A percentile compares a stretch with the other conserved stretches of the same genome.
These are phyloP conservation scores for Aegilops sharonensis DNA, from an alignment of 176 grass and related monocot genomes.

Conservation along the genomic window DNA sequence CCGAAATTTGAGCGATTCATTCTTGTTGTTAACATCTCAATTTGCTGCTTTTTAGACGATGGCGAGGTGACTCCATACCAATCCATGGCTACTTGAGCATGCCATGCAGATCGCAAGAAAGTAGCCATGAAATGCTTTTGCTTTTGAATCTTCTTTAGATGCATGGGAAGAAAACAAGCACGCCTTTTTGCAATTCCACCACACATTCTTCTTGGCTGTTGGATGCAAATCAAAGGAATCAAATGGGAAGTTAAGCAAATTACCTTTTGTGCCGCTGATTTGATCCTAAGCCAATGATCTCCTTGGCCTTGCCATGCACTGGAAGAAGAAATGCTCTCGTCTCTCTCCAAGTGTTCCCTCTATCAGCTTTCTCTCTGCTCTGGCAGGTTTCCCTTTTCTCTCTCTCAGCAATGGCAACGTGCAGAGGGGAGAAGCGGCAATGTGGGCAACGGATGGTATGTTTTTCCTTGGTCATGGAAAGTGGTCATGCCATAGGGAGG, in stretches of 20 bases:
- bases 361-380: neutral
- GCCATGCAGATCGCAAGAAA: conserved; percentile 20
- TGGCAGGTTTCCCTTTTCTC: neutral
- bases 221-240: conserved; percentile 10
- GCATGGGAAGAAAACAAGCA: conserved; percentile 37
- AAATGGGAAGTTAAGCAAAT: neutral
- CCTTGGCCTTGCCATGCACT: conserved; percentile 33
- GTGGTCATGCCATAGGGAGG: conserved; percentile 2
- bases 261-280: conserved; percentile 42
- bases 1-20: conserved; percentile 14
- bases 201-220: conserved; percentile 10
- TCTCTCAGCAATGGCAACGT: neutral
- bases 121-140: neutral
- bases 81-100: conserved; percentile 28
- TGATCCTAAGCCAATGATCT: conserved; percentile 27
- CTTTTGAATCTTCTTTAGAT: conserved; percentile 59
- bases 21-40: neutral
- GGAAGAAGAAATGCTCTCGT: neutral
- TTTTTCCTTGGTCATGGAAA: conserved; percentile 25
- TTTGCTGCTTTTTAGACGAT: conserved; percentile 37
- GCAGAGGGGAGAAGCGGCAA: neutral
- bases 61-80: neutral
- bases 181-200: neutral
- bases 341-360: conserved; percentile 1
- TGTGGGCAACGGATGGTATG: neutral